These are phyloP conservation scores for Clitopilus hobsonii DNA, from an alignment of 768 basidiomycete species.

Conservation along the genomic window DNA sequence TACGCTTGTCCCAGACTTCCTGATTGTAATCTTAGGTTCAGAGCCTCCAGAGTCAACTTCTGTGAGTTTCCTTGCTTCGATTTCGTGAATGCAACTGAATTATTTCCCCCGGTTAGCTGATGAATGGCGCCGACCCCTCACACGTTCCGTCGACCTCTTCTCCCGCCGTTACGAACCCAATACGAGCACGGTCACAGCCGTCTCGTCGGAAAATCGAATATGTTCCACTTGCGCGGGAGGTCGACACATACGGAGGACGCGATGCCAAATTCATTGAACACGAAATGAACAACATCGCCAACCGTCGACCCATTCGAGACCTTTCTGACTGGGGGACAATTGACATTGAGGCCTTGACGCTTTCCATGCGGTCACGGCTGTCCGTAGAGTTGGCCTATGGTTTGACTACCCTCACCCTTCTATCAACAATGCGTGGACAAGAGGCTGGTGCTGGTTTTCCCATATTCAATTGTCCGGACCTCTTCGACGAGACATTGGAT, in stretches of 20 bases:
- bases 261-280: slow-evolving; percentile 64
- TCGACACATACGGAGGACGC: slow-evolving; percentile 77
- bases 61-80: neutral
- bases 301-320: slow-evolving; percentile 58
- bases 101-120: neutral
- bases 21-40: slow-evolving; percentile 18
- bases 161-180: slow-evolving; percentile 14
- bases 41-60: slow-evolving; percentile 41
- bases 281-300: slow-evolving; percentile 48
- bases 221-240: slow-evolving; percentile 70
- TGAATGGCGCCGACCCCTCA: slow-evolving; percentile 16
- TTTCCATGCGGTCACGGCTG: slow-evolving; percentile 86
- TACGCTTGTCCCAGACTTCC: slow-evolving; percentile 2
- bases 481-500: slow-evolving; percentile 84
- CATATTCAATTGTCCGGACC: slow-evolving; percentile 68
- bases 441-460: slow-evolving; percentile 68
- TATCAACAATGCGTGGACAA: slow-evolving; percentile 73
- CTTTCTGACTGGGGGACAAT: slow-evolving; percentile 85
- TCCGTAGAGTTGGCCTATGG: slow-evolving; percentile 85
- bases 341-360: slow-evolving; percentile 89
- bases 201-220: slow-evolving; percentile 86
- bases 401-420: slow-evolving; percentile 77
- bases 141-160: slow-evolving; percentile 22
- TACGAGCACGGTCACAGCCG: slow-evolving; percentile 41
- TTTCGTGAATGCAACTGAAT: neutral